These are phyloP conservation scores for Sphaerulina vaccinii DNA, from an alignment of 2,329 filamentous ascomycete genomes.

Conservation along the genomic window DNA sequence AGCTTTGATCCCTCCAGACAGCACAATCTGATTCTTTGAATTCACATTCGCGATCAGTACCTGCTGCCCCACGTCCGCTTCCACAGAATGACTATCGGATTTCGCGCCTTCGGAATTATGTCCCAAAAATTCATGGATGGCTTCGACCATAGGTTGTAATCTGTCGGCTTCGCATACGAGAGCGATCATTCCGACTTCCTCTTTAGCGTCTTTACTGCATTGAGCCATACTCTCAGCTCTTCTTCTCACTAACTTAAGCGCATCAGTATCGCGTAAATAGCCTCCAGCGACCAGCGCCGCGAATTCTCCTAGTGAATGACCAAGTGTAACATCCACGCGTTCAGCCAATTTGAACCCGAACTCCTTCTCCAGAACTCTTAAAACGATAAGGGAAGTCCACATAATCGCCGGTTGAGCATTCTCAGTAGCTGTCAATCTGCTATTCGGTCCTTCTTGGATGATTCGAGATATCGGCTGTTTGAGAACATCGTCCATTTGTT, in stretches of 20 bases:
- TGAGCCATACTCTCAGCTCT: constrained; percentile 81
- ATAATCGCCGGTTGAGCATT: constrained; percentile 96
- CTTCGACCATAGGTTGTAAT: constrained; percentile 65
- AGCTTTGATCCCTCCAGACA: constrained; percentile 80
- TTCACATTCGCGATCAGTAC: constrained; percentile 93
- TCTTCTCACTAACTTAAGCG: constrained; percentile 70
- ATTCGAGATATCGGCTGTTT: constrained; percentile 72
- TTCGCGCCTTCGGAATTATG: constrained; percentile 64
- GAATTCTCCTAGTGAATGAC: constrained; percentile 91
- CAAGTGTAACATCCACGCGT: constrained; percentile 77
- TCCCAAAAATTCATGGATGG: constrained; percentile 76
- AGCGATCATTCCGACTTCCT: constrained; percentile 91
- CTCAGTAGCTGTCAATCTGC: constrained; percentile 72
- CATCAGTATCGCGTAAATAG: constrained; percentile 74
- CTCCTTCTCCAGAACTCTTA: constrained; percentile 80
- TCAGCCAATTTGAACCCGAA: constrained; percentile 72
- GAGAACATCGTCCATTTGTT: constrained; percentile 80
- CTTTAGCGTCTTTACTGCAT: constrained; percentile 66
- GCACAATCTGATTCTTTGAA: constrained; percentile 91
- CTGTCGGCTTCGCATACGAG: constrained; percentile 82
- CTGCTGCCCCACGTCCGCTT: constrained; percentile 71
- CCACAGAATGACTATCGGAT: constrained; percentile 58
- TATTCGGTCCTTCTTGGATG: constrained; percentile 77
- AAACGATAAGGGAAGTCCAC: constrained; percentile 86
- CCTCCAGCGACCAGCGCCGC: constrained; percentile 83